These are phyloP conservation scores for Agastache rugosa DNA, from an alignment of 257 asterid genomes.

Conservation along the genomic window DNA sequence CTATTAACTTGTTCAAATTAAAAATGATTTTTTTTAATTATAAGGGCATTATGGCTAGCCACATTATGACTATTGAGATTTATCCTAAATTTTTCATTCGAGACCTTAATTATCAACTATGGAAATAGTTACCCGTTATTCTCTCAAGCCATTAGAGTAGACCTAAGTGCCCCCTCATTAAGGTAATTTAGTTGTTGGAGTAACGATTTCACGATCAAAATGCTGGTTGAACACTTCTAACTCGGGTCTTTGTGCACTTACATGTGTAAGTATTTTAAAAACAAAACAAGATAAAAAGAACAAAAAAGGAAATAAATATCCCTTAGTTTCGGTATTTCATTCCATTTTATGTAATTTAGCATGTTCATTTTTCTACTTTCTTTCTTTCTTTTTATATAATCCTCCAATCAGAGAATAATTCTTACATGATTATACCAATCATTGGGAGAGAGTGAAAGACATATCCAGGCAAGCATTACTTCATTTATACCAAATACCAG, in stretches of 20 bases:
- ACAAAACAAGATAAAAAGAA: no score
- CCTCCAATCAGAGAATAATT: not conserved
- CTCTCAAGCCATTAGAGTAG: no score
- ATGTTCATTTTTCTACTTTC: not conserved
- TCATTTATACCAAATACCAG: constrained; percentile 24
- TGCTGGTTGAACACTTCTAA: not conserved
- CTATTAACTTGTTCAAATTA: no score
- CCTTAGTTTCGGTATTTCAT: not conserved
- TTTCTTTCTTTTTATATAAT: not conserved
- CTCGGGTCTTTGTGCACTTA: not conserved
- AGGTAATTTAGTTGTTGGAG: no score
- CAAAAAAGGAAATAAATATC: not conserved
- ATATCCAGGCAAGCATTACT: constrained; percentile 13
- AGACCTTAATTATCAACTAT: no score
- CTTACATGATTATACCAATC: not conserved
- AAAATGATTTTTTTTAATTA: no score
- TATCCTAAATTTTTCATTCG: no score
- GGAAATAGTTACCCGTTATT: no score
- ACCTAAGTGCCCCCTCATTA: no score
- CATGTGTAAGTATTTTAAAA: not conserved
- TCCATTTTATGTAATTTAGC: not conserved
- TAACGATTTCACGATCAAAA: no score
- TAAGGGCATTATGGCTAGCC: no score
- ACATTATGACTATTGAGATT: no score
- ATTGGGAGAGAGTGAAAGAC: constrained; percentile 18